Evolutionary conservation across 2,329 filamentous ascomycete species (phyloP).

Genomic region (Cladosporium austrohemisphaericum): DNA sequence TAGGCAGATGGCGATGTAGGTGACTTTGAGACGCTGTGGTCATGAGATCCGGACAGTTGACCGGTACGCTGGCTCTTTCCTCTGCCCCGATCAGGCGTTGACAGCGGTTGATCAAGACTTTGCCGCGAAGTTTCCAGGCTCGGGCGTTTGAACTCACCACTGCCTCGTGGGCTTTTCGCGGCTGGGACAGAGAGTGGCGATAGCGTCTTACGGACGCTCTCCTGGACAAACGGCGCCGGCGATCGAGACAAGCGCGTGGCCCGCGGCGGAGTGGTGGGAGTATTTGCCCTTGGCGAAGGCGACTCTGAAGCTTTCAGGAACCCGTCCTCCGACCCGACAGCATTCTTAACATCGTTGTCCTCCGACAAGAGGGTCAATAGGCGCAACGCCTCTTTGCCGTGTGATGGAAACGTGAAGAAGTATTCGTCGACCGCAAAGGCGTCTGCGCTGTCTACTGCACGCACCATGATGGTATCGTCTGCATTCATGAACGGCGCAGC

Average conservation of each 20-base stretch:
- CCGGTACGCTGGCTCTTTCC: conserved; percentile 46
- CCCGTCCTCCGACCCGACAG: not conserved
- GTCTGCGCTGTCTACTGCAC: conserved; percentile 89
- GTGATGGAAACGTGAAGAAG: conserved; percentile 93
- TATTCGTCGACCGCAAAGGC: conserved; percentile 97
- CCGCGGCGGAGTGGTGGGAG: conserved; percentile 4
- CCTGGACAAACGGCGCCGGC: conserved; percentile 30
- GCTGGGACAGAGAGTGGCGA: conserved; percentile 37
- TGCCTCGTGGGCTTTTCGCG: conserved; percentile 38
- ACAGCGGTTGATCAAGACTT: conserved; percentile 33
- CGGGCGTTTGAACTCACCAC: conserved; percentile 41
- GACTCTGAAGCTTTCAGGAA: not conserved
- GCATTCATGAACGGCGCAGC: conserved; percentile 87
- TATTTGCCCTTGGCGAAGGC: not conserved
- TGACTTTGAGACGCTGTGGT: conserved; percentile 49
- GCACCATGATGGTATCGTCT: conserved; percentile 88
- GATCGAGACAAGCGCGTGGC: conserved; percentile 22
- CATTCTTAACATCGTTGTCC: conserved; percentile 47
- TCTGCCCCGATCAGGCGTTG: conserved; percentile 38
- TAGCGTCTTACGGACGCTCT: conserved; percentile 43
- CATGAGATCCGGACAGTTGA: conserved; percentile 32
- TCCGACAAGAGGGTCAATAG: conserved; percentile 71
- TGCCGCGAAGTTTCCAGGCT: conserved; percentile 35
- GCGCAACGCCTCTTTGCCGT: conserved; percentile 76
- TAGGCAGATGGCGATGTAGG: conserved; percentile 51